Percentiles rank a stretch among this genome's conserved stretches.
Conservation (phyloP, 129 eudicot species). For the Flaveria sonorensis region DNA sequence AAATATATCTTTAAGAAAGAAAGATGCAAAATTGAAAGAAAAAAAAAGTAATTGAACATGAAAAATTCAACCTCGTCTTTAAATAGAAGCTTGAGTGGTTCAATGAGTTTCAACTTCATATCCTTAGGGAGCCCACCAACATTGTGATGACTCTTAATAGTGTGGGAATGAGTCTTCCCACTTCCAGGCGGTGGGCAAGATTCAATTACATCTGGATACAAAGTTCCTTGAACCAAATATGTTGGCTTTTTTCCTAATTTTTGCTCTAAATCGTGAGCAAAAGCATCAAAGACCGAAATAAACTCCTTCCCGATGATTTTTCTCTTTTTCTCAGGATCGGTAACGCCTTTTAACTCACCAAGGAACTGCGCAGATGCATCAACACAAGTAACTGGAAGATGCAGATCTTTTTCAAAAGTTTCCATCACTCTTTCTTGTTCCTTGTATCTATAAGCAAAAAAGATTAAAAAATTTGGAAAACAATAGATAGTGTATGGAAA, state of each 20-base stretch:
- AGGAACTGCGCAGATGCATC: conserved; percentile 88
- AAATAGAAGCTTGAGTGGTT: conserved; percentile 88
- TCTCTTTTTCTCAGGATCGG: conserved; percentile 80
- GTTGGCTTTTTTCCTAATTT: conserved; percentile 73
- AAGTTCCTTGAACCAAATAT: conserved; percentile 95
- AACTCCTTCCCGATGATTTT: conserved; percentile 94
- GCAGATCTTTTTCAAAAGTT: conserved; percentile 91
- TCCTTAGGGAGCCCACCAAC: conserved; percentile 98
- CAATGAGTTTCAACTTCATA: conserved; percentile 95
- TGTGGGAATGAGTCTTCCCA: conserved; percentile 91
- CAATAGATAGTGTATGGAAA: too few species aligned
- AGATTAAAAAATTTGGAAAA: not conserved
- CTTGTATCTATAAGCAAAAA: conserved; percentile 52
- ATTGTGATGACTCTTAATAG: conserved; percentile 94
- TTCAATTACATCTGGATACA: conserved; percentile 95
- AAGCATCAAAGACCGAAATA: conserved; percentile 79
- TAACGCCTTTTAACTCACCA: conserved; percentile 78
- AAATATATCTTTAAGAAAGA: not conserved
- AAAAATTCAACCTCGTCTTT: conserved; percentile 73
- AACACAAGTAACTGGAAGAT: conserved; percentile 88
- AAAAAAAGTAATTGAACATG: not conserved
- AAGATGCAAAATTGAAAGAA: not conserved
- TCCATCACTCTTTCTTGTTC: conserved; percentile 93
- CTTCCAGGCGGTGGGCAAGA: conserved; percentile 99
- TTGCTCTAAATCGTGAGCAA: conserved; percentile 75